Evolutionary conservation across 306 rosid genomes (phyloP).

Genomic region (Cucumis melo): DNA sequence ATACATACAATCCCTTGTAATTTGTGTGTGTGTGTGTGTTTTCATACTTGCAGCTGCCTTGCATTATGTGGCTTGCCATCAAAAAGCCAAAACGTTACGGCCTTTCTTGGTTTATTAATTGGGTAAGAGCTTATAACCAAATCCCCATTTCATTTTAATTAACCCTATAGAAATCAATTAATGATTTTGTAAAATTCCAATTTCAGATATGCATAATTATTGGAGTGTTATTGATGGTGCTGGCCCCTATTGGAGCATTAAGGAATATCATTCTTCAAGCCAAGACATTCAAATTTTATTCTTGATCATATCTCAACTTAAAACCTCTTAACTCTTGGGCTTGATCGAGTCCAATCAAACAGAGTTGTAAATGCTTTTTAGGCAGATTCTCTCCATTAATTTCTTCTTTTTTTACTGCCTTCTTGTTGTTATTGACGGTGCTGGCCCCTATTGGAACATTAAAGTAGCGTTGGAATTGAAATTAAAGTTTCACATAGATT

Average conservation of each 20-base stretch:
- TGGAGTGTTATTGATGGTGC: constrained; percentile 11
- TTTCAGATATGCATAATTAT: constrained; percentile 13
- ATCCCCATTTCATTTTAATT: too few relatives aligned
- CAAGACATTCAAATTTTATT: neutral
- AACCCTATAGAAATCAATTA: too few relatives aligned
- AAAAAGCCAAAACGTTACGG: constrained; percentile 19
- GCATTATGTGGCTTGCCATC: constrained; percentile 30
- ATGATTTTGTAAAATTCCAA: neutral
- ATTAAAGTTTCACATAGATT: too few relatives aligned
- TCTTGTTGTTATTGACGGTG: neutral
- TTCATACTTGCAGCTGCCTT: constrained; percentile 21
- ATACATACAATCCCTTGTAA: neutral
- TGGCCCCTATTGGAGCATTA: constrained; percentile 18
- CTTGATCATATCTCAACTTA: neutral
- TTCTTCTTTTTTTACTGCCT: neutral
- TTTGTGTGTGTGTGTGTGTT: neutral
- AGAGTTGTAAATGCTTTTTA: neutral
- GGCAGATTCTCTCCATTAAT: neutral
- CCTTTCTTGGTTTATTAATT: constrained; percentile 25
- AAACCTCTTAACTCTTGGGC: neutral
- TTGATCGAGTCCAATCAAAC: neutral
- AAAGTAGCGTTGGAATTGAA: too few relatives aligned
- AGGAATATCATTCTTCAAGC: constrained; percentile 13
- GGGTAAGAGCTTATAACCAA: constrained; percentile 11
- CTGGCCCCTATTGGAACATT: too few relatives aligned